phyloP scores from a whole-genome alignment of 495 filamentous ascomycete species.

The Aspergillus diversus region DNA sequence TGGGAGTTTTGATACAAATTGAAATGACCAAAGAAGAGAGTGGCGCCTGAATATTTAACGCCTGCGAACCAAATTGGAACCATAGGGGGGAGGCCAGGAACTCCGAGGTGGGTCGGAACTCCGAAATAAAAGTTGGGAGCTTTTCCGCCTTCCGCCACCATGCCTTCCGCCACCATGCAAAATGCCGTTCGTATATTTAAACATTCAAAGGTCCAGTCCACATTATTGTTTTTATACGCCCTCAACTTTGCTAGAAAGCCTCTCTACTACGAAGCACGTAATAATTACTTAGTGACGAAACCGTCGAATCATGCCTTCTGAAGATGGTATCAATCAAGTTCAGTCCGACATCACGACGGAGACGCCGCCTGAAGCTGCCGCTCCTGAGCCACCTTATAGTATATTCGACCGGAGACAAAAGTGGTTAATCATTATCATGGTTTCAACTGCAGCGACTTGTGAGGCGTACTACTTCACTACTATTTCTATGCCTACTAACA shows the following conservation, averaged over 20 bases:
- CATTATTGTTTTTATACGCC: not conserved
- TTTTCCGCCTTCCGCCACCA: not conserved
- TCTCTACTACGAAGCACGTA: too few relatives aligned
- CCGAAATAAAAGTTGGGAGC: not conserved
- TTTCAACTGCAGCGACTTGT: slow-evolving; percentile 54
- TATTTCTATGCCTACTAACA: slow-evolving; percentile 7
- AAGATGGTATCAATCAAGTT: not conserved
- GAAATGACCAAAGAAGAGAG: too few relatives aligned
- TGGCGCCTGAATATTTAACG: not conserved
- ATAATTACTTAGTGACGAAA: too few relatives aligned
- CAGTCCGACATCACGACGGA: not conserved
- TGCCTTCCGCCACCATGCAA: not conserved
- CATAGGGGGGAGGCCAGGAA: not conserved
- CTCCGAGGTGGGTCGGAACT: not conserved
- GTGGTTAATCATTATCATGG: slow-evolving; percentile 47
- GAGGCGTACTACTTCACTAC: slow-evolving; percentile 18
- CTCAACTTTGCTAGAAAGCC: too few relatives aligned
- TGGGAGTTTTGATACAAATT: too few relatives aligned
- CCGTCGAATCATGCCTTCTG: too few relatives aligned
- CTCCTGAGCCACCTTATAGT: slow-evolving; percentile 41
- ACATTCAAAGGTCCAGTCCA: not conserved
- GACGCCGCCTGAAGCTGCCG: not conserved
- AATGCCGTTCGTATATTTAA: not conserved
- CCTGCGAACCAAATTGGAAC: not conserved
- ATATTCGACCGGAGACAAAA: slow-evolving; percentile 54